phyloP scores from a whole-genome alignment of 176 grass and related monocot genomes.

The Canna indica region DNA sequence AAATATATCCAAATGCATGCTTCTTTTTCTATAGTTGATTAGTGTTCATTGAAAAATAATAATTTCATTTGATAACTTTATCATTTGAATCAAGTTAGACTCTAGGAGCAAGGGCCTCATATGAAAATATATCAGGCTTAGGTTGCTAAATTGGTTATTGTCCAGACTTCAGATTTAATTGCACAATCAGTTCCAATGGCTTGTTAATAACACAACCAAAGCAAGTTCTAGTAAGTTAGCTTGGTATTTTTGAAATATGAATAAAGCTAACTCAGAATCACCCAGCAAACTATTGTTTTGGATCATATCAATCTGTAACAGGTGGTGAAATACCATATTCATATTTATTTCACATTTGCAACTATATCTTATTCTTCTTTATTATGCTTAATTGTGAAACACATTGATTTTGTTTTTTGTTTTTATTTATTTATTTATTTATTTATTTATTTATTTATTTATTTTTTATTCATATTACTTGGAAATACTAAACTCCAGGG shows the following conservation, averaged over 20 bases:
- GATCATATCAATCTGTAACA: background rate
- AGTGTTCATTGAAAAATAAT: no score
- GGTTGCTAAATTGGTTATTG: background rate
- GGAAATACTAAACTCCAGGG: conserved; percentile 38
- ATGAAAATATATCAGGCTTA: background rate
- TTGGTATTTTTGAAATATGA: background rate
- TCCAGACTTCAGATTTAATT: background rate
- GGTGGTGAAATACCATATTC: background rate
- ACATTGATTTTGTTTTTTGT: no score
- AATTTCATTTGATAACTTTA: no score
- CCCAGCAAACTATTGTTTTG: background rate
- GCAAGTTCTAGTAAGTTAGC: background rate
- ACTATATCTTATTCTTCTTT: background rate
- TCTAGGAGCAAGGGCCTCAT: no score
- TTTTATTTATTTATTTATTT: no score
- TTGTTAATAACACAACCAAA: background rate
- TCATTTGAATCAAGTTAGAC: no score
- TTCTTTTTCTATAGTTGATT: no score
- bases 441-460: background rate
- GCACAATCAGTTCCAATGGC: background rate
- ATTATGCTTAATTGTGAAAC: background rate
- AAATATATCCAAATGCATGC: no score
- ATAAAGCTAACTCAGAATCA: background rate
- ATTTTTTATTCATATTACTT: no score
- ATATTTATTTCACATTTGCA: background rate